Evolutionary conservation across 2,329 filamentous ascomycete species (phyloP).

Genomic region (Calonectria multiphialidica): DNA sequence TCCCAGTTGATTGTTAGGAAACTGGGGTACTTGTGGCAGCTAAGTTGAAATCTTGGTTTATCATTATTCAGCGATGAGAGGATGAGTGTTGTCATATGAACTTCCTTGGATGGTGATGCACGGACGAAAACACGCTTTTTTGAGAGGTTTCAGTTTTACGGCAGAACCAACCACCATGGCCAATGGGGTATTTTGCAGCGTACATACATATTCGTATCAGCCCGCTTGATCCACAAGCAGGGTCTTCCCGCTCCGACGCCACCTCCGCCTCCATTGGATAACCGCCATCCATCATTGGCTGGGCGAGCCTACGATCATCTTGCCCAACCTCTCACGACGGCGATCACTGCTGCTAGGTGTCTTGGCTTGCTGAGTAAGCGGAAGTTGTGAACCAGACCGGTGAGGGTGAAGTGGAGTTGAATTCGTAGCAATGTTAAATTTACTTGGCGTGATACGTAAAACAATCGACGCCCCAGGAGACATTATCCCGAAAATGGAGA

Average conservation of each 20-base stretch:
- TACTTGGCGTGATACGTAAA: background rate
- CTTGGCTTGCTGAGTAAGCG: background rate
- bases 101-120: too few species aligned
- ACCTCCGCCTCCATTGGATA: background rate
- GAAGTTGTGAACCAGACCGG: background rate
- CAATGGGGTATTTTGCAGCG: background rate
- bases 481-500: background rate
- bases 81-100: too few species aligned
- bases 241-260: background rate
- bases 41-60: too few species aligned
- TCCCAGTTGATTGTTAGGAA: too few species aligned
- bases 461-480: background rate
- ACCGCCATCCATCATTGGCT: background rate
- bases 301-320: background rate
- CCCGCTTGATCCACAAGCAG: background rate
- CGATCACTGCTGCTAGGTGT: background rate
- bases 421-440: background rate
- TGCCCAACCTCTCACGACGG: background rate
- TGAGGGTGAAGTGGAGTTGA: background rate
- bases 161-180: background rate
- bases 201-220: background rate
- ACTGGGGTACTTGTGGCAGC: too few species aligned
- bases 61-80: too few species aligned
- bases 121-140: too few species aligned
- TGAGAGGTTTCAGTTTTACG: too few species aligned